Base-by-base conservation (phyloP, 164 flowering plant species). In the Malania oleifera region DNA sequence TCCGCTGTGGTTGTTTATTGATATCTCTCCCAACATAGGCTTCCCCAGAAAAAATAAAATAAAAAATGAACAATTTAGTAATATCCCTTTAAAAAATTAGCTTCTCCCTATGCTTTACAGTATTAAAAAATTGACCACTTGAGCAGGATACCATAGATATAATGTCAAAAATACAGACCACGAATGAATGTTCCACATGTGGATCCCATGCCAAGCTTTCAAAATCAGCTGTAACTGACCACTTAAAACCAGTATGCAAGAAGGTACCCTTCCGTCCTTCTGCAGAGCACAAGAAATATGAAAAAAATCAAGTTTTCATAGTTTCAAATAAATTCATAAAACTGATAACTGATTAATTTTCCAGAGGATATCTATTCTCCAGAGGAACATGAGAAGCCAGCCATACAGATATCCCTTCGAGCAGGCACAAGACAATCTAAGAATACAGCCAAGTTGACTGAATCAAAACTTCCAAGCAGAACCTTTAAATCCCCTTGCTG, bases 141-240 rank as follows among this genome's bases (percentile, higher is more conserved):
- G 6, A 31, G 6, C 4, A 41, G 34, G 17, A 35, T 19, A 13
- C n/a, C 39, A 7, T 7, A 20, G n/a, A 15, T 48, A 37, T 19
- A 52, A 60, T 55, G 44, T 29, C 6, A 18, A 49, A n/a, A 38
- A 61, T 38, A 76, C 83, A 47, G 37, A 92, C 95, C 81, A 87
- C 83, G 82, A 93, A 93, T 18, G 83, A 80, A 59, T 87, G 76
- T 52, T 83, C 81, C 28, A 73, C 70, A 64, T 93, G 91, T 35
- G 98, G 97, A 70, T 93, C 91, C 98, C 98, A 93, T 57, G 89
- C 92, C 78, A 92, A 72, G 78, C 89, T 76, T 73, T 89, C 98
- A 61, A 92, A 92, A 71, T 92, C 96, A 67, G 90, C 77, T 11
- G 73, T 39, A 37, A 89, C 95, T n/a, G 75, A 64, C 87, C 96